phyloP scores from a whole-genome alignment of 73 alveolate species.

The Symbiodinium pilosum region DNA sequence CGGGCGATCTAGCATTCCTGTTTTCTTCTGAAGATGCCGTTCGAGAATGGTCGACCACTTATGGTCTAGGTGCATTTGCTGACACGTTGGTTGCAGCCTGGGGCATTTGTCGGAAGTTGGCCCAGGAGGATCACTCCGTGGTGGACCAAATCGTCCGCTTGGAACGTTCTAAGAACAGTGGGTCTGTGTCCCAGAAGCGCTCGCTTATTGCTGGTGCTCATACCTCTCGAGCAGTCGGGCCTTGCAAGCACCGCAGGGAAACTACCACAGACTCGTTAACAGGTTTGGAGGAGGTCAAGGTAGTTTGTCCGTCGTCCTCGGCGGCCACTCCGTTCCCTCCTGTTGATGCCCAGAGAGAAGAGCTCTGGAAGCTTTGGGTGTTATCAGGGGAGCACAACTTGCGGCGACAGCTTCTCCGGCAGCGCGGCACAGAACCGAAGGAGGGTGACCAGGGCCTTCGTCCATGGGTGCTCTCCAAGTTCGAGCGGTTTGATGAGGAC shows the following conservation, averaged over 20 bases:
- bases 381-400: background rate
- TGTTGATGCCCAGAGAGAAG: background rate
- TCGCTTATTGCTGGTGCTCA: background rate
- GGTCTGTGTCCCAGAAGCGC: background rate
- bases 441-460: background rate
- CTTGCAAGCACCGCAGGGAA: background rate
- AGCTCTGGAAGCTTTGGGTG: background rate
- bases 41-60: background rate
- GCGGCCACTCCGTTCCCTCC: background rate
- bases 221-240: background rate
- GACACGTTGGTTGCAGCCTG: background rate
- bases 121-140: background rate
- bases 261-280: background rate
- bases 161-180: too few relatives aligned
- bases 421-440: background rate
- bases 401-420: background rate
- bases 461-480: background rate
- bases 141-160: background rate
- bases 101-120: background rate
- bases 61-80: too few relatives aligned
- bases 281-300: background rate
- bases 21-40: background rate
- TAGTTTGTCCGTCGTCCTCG: background rate
- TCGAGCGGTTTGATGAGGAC: background rate
- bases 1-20: background rate